Evolutionary conservation across 768 basidiomycete genomes (phyloP).

Genomic region (Auricularia heimuer): DNA sequence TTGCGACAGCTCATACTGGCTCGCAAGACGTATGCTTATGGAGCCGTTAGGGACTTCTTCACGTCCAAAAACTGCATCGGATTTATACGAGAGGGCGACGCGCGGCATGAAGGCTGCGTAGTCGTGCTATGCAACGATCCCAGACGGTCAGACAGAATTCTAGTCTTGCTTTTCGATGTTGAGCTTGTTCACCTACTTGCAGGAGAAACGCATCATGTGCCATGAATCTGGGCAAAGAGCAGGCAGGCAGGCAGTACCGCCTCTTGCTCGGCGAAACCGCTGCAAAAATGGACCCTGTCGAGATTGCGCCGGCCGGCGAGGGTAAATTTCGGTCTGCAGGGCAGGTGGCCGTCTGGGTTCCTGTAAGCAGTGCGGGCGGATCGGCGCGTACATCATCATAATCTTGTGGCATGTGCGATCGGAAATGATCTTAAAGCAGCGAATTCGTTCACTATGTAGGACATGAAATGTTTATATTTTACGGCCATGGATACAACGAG

Average conservation of each 20-base stretch:
- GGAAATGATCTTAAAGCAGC: background rate
- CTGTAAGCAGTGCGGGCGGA: slow-evolving; percentile 1
- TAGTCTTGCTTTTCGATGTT: no score
- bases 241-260: background rate
- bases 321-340: slow-evolving; percentile 6
- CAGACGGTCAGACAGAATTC: background rate
- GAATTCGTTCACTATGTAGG: no score
- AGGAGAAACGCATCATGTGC: background rate
- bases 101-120: slow-evolving; percentile 47
- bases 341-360: slow-evolving; percentile 10
- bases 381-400: background rate
- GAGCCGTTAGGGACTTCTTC: slow-evolving; percentile 51
- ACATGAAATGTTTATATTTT: background rate
- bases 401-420: background rate
- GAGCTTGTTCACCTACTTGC: no score
- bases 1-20: slow-evolving; percentile 47
- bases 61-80: slow-evolving; percentile 55
- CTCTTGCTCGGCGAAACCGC: slow-evolving; percentile 6
- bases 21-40: slow-evolving; percentile 62
- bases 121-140: slow-evolving; percentile 52
- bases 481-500: background rate
- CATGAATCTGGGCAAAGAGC: background rate
- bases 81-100: slow-evolving; percentile 54
- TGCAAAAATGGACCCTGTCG: background rate
- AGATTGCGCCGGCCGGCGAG: slow-evolving; percentile 3